Evolutionary conservation across 495 filamentous ascomycete species (phyloP), one percentile per base, ranked within the genome.

Genomic region (Penicillium odoratum): DNA sequence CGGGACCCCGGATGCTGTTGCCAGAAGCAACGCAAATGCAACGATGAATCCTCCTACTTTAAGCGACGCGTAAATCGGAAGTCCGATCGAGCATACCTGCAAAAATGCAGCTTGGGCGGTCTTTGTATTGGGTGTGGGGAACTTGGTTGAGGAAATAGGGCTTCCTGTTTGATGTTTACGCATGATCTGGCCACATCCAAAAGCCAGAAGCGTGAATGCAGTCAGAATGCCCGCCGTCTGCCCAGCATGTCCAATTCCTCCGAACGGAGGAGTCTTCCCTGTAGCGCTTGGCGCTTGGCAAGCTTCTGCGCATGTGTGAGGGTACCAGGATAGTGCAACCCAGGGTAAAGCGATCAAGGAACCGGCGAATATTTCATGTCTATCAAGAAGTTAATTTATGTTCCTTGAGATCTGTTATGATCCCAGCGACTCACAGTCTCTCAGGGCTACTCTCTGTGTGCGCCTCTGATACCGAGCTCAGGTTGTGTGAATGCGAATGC

Each of bases 41-140:
- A 81, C 79, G 29, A 81, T 66, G 53, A 80, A 73, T 6, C 79
- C 83, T 25, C 85, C 84, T 18, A 86, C 65, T 36, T 84, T 78
- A 61, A 84, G 67, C 0, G 80, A 62, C 21, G 83, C 82, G 58
- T 83, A 85, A 56, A 84, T 79, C 0, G 85, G 85, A 21, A 87
- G 60, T 21, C 73, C 77, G 31, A 85, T 65, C 16, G 73, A 72
- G 36, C 53, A 55, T 13, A 67, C 51, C 26, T 68, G 70, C 31
- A 68, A 34, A 48, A 77, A 38, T 1, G 64, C 59, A 21, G 56
- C 47, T 16, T 59, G 54, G 5, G 45, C 67, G 0, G 51, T 62
- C n/a, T 56, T 60, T 2, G 46, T 45, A 49, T 61, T 62, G 5
- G 69, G 21, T 25, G 49, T 56, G 11, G 69, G 67, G 4, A 65